A percentile compares a stretch with the other conserved stretches of the same genome.
Evolutionary conservation across 2,329 filamentous ascomycete genomes (phyloP).

Genomic region (Colletotrichum liaoningense): DNA sequence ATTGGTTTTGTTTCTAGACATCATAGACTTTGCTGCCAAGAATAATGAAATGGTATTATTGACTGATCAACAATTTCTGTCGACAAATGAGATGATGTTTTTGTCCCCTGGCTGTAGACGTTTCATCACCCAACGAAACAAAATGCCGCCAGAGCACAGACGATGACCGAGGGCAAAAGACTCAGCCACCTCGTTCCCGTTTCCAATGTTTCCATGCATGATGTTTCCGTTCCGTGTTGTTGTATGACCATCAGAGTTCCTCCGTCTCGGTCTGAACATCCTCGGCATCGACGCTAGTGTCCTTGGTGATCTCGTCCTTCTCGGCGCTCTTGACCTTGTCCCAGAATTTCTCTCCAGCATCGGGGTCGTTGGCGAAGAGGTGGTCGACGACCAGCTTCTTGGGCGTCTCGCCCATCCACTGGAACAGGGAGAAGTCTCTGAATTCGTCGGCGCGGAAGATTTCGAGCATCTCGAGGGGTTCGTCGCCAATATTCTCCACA

Average conservation of each 20-base stretch:
- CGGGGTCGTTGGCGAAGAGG: constrained; percentile 71
- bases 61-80: constrained; percentile 2
- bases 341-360: constrained; percentile 72
- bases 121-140: constrained; percentile 19
- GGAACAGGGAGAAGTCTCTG: constrained; percentile 79
- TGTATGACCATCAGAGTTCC: constrained; percentile 16
- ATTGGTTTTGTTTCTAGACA: background rate
- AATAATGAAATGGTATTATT: constrained; percentile 5
- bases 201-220: background rate
- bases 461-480: constrained; percentile 80
- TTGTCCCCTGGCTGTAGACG: background rate
- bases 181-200: constrained; percentile 2
- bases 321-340: constrained; percentile 70
- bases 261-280: constrained; percentile 2
- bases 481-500: constrained; percentile 82
- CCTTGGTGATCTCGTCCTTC: constrained; percentile 64
- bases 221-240: background rate
- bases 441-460: constrained; percentile 80
- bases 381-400: constrained; percentile 74
- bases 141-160: background rate
- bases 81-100: background rate
- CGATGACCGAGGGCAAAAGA: background rate
- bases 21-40: background rate
- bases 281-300: background rate
- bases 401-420: constrained; percentile 81